Base-by-base conservation (phyloP, 2,329 filamentous ascomycete species). In the Monilinia polystroma region DNA sequence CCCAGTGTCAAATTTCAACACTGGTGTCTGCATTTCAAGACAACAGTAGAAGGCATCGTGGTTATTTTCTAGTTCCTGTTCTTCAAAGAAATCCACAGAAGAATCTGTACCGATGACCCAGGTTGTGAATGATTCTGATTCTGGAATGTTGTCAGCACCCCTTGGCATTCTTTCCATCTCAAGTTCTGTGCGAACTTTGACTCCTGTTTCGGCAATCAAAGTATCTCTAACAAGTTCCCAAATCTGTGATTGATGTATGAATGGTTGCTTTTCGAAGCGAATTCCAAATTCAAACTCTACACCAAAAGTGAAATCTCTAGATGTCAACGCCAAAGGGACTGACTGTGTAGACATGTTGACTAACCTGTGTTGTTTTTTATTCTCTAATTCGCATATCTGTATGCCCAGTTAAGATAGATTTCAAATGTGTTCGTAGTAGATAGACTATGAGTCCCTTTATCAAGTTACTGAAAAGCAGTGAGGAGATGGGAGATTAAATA, bases 271-370 rank as follows among this genome's bases (percentile, higher is more conserved):
- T 60, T 11, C 3, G 14, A 60, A 38, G 45, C 58, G 58, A 29
- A 58, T 38, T 14, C 11, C 63, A 38, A 58, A 59, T n/a, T 59
- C 63, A 12, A 65, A 38, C 16, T 65, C 63, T 49, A 65, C 41
- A 14, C 63, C 63, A 23, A 65, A 65, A 7, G 63, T 65, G 29
- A 60, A 26, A 7, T 26, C 16, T 11, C 32, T 18, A 51, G 58
- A 60, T 32, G 29, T 7, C 16, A 2, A 18, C 18, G 26, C 20
- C 29, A 47, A 55, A 38, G 32, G 32, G 10, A 3, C n/a, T 35
- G 29, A 26, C 35, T 7, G 32, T 38, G 7, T 26, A 51, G 45
- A 38, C 58, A 60, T 60, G 0, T 20, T 60, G 29, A 60, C 58
- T 51, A 38, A 49, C 43, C 29, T 49, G 35, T 58, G 29, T 7